Evolutionary conservation across 2,329 filamentous ascomycete species (phyloP).

Genomic region (Cercospora sesami): DNA sequence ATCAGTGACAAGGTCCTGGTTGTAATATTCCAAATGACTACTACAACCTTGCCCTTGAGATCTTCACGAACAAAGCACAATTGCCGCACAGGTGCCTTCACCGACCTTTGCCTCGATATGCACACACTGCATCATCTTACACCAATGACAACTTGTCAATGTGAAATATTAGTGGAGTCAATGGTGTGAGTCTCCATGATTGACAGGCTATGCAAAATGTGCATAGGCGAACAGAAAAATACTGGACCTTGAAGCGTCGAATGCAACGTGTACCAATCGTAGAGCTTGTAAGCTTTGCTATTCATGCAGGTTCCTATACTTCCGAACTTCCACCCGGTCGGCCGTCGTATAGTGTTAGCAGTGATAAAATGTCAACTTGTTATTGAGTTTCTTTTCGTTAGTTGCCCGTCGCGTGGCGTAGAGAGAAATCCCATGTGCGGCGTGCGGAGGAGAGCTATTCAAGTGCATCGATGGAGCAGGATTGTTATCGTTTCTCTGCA

Average conservation of each 20-base stretch:
- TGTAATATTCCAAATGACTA: background rate
- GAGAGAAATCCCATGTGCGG: background rate
- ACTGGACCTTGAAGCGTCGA: background rate
- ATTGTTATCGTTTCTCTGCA: background rate
- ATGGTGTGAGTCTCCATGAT: background rate
- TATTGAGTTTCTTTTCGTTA: background rate
- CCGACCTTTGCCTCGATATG: background rate
- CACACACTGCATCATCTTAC: background rate
- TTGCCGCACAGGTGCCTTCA: background rate
- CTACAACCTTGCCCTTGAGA: background rate
- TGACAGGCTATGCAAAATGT: background rate
- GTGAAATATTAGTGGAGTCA: background rate
- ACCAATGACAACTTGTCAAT: background rate
- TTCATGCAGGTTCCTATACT: slow-evolving; percentile 6
- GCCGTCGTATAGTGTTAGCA: background rate
- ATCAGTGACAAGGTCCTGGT: background rate
- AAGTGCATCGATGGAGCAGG: background rate
- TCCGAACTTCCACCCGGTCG: slow-evolving; percentile 7
- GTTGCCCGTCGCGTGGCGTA: background rate
- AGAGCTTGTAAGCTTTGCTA: background rate
- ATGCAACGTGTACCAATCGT: slow-evolving; percentile 16
- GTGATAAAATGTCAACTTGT: background rate
- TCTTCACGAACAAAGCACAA: background rate
- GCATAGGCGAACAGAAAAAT: background rate
- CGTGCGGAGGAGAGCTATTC: background rate